phyloP scores from a whole-genome alignment of 331 rosid species.

The Quercus tomentella region DNA sequence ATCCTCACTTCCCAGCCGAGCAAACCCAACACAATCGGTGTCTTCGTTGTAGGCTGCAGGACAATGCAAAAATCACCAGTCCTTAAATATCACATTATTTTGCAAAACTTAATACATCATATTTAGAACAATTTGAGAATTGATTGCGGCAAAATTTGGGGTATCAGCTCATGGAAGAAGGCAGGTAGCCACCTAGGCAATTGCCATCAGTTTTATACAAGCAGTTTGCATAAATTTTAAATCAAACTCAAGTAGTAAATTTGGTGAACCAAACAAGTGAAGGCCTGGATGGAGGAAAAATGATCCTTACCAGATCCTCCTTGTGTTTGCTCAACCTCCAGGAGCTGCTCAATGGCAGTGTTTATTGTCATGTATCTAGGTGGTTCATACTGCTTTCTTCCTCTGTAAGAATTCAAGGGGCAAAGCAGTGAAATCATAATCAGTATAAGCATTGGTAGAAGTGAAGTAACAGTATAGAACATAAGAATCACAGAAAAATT shows the following conservation, averaged over 20 bases:
- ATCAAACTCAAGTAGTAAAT: not conserved
- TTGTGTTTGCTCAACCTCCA: constrained; percentile 64
- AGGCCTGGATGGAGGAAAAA: not conserved
- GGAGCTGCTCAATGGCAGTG: constrained; percentile 83
- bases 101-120: not conserved
- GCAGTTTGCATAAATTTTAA: not conserved
- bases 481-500: not conserved
- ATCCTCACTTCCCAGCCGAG: constrained; percentile 88
- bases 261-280: not conserved
- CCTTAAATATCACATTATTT: not conserved
- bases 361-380: constrained; percentile 82
- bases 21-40: constrained; percentile 82
- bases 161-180: not conserved
- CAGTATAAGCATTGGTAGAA: not conserved
- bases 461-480: not conserved
- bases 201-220: not conserved
- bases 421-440: not conserved
- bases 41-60: constrained; percentile 60
- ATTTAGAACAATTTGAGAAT: not conserved
- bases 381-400: constrained; percentile 81
- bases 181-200: not conserved
- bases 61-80: not conserved
- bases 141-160: not conserved
- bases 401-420: constrained; percentile 42
- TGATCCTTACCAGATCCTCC: constrained; percentile 56